Percentiles rank a stretch among this genome's conserved stretches.
These are phyloP conservation scores for Helichrysum umbraculigerum DNA, from an alignment of 129 eudicot genomes.

Conservation along the genomic window DNA sequence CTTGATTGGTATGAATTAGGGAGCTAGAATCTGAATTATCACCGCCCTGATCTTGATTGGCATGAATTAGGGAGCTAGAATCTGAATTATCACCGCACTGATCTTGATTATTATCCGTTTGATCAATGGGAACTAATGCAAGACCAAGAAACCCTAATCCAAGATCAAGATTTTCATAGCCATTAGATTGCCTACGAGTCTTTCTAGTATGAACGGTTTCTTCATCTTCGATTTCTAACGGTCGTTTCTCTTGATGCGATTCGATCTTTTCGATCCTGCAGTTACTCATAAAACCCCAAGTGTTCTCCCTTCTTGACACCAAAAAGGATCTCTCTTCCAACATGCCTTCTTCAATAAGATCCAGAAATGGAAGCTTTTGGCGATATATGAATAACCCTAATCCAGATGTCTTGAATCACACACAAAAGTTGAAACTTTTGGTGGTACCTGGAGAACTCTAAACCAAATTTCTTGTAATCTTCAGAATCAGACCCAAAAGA, in stretches of 20 bases:
- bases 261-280: conserved; percentile 54
- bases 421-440: background rate
- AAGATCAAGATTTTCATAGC: conserved; percentile 34
- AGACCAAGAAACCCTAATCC: conserved; percentile 41
- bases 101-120: conserved; percentile 25
- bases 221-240: conserved; percentile 48
- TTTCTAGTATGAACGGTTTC: conserved; percentile 38
- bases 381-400: conserved; percentile 21
- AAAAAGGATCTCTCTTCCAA: conserved; percentile 75
- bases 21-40: conserved; percentile 59
- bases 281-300: conserved; percentile 63
- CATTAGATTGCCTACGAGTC: conserved; percentile 31
- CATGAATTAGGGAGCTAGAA: conserved; percentile 56
- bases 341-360: conserved; percentile 58
- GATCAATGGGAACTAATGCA: conserved; percentile 34
- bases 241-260: conserved; percentile 49
- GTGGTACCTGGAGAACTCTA: background rate
- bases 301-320: conserved; percentile 53
- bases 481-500: conserved; percentile 34
- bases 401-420: conserved; percentile 21
- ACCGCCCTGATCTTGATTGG: conserved; percentile 26
- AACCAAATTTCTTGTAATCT: background rate
- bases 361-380: conserved; percentile 29
- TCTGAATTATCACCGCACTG: conserved; percentile 37
- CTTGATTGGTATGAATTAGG: conserved; percentile 47